Base-by-base conservation (phyloP, 805 yeast genomes). In the Kurtzmaniella cleridarum region DNA sequence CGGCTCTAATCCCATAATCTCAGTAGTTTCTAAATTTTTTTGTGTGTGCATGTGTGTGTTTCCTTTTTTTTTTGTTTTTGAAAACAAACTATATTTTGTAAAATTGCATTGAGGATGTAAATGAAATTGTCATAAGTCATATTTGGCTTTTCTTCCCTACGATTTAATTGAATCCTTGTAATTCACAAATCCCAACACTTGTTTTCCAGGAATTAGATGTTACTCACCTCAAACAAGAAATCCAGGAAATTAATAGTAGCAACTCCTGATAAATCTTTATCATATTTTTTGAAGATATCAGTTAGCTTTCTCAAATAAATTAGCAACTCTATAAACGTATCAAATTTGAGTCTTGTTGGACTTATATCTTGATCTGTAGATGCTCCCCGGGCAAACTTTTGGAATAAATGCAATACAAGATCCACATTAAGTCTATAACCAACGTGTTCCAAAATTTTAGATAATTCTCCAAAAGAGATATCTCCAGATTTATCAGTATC, bases 231-330 rank as follows among this genome's bases (percentile, higher is more conserved):
- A 45, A 76, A 78, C 41, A 81, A 74, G 47, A 79, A 81, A 52
- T 81, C 84, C 55, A 78, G 79, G 52, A 79, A 81, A 18, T 76
- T 76, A 9, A 81, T 75, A 0, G 79, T 73, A 2, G 86, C 87
- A 30, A 78, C 71, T 2, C 95, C 95, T 35, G 83, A 81, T 34
- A 83, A 74, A 45, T 84, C 88, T 10, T 71, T 63, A 55, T 87
- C 95, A 56, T 75, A 84, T 53, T 79, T 80, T 51, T 84, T 83
- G 66, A 87, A 87, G 11, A 81, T 69, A 53, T 84, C 89, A 1
- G 95, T 85, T 46, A 84, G 72, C 45, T 86, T 76, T 54, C 86
- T 72, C 47, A 87, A 66, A 72, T 86, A 83, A 13, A 86, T 84
- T 47, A 87, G 70, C 39, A 85, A 73, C 55, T 87, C 95, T 18